Evolutionary conservation across 805 yeast species (phyloP).

Genomic region (Lachancea thermotolerans): DNA sequence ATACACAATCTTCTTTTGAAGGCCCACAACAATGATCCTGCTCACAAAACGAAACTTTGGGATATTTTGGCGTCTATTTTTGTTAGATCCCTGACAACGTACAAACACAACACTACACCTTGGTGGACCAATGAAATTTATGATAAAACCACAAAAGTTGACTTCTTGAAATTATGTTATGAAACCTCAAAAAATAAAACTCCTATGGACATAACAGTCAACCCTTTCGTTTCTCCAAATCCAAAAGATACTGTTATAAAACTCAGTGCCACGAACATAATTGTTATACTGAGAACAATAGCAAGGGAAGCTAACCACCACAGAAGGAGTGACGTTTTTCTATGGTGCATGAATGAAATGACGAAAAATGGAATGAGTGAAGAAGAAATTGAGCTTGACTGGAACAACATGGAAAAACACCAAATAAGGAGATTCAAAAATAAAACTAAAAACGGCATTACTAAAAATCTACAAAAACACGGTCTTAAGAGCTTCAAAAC

Average conservation of each 20-base stretch:
- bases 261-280: slow-evolving; percentile 16
- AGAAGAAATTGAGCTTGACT: slow-evolving; percentile 21
- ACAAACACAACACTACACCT: background rate
- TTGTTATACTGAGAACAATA: slow-evolving; percentile 22
- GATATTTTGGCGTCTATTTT: slow-evolving; percentile 19
- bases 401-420: slow-evolving; percentile 21
- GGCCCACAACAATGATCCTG: slow-evolving; percentile 21
- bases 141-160: too few relatives aligned
- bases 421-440: slow-evolving; percentile 13
- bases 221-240: slow-evolving; percentile 20
- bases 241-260: slow-evolving; percentile 17
- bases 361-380: slow-evolving; percentile 17
- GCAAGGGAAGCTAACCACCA: slow-evolving; percentile 16
- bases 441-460: slow-evolving; percentile 6
- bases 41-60: slow-evolving; percentile 21
- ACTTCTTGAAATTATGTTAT: slow-evolving; percentile 20
- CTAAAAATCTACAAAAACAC: background rate
- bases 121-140: too few relatives aligned
- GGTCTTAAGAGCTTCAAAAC: background rate
- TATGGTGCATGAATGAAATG: slow-evolving; percentile 25
- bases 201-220: slow-evolving; percentile 5
- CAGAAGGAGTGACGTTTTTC: slow-evolving; percentile 17
- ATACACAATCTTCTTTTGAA: slow-evolving; percentile 14
- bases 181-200: slow-evolving; percentile 6
- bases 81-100: slow-evolving; percentile 14